These are phyloP conservation scores for Tetrastigma voinierianum DNA, from an alignment of 164 flowering plant species.

Conservation along the genomic window DNA sequence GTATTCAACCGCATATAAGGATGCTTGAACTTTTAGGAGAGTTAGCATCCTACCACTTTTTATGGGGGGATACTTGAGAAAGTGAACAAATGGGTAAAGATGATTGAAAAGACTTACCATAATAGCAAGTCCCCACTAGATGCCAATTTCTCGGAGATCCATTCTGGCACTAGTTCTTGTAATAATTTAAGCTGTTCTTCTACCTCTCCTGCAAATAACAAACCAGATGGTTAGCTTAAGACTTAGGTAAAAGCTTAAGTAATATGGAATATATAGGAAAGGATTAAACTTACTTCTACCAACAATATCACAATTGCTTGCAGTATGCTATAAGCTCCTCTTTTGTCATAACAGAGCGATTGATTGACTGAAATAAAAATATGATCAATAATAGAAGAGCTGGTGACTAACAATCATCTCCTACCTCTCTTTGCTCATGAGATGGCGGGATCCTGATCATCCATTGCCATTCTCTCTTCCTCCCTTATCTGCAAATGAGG, in stretches of 20 bases:
- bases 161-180: slow-evolving; percentile 71
- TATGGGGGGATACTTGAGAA: too few relatives aligned
- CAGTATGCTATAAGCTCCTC: slow-evolving; percentile 69
- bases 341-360: slow-evolving; percentile 62
- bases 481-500: slow-evolving; percentile 55
- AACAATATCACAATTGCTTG: slow-evolving; percentile 42
- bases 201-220: slow-evolving; percentile 47
- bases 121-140: slow-evolving; percentile 57
- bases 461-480: slow-evolving; percentile 49
- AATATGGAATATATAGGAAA: neutral
- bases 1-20: too few relatives aligned
- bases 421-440: slow-evolving; percentile 65
- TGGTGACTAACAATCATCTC: slow-evolving; percentile 63
- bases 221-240: slow-evolving; percentile 6
- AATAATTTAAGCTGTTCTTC: slow-evolving; percentile 66
- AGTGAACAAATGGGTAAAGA: too few relatives aligned
- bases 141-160: slow-evolving; percentile 55
- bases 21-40: too few relatives aligned
- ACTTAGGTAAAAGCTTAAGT: slow-evolving; percentile 1
- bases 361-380: slow-evolving; percentile 60
- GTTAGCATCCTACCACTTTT: too few relatives aligned
- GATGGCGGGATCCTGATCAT: slow-evolving; percentile 65
- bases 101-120: too few relatives aligned
- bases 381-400: slow-evolving; percentile 58
- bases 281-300: slow-evolving; percentile 55